A percentile compares a stretch with the other conserved stretches of the same genome.
Evolutionary conservation across 1,139 yeast species (phyloP).

Genomic region (Lodderomyces jiufengensis): DNA sequence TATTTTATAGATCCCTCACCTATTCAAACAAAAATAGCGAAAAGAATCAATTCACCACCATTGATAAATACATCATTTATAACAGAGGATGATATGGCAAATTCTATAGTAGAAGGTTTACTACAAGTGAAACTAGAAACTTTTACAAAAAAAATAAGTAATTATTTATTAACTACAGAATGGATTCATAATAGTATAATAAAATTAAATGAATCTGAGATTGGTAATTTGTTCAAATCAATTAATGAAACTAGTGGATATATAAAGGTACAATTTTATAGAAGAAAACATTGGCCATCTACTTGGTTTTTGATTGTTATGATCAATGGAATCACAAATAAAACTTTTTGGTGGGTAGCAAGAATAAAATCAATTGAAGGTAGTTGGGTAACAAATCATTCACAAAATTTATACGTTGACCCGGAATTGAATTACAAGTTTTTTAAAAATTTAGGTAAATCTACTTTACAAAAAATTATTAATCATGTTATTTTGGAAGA

Average conservation of each 20-base stretch:
- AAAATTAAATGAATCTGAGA: slow-evolving; percentile 39
- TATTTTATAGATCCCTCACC: slow-evolving; percentile 45
- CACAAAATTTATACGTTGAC: slow-evolving; percentile 22
- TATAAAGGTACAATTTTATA: slow-evolving; percentile 45
- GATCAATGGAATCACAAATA: slow-evolving; percentile 42
- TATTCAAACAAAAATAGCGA: slow-evolving; percentile 31
- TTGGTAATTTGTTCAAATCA: slow-evolving; percentile 21
- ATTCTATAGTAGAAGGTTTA: slow-evolving; percentile 35
- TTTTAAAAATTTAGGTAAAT: slow-evolving; percentile 46
- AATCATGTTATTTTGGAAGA: slow-evolving; percentile 65
- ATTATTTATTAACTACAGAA: slow-evolving; percentile 58
- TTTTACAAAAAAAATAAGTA: slow-evolving; percentile 48
- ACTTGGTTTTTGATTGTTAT: slow-evolving; percentile 62
- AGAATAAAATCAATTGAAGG: slow-evolving; percentile 58
- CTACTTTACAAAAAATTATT: slow-evolving; percentile 57
- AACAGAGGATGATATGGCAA: slow-evolving; percentile 31
- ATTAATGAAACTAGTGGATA: slow-evolving; percentile 3
- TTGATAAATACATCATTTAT: slow-evolving; percentile 13
- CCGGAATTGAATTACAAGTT: slow-evolving; percentile 41
- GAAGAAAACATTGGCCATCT: slow-evolving; percentile 68
- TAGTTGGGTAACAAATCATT: slow-evolving; percentile 62
- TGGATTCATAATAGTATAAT: slow-evolving; percentile 64
- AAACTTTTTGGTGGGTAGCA: slow-evolving; percentile 62
- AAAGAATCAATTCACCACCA: slow-evolving; percentile 33
- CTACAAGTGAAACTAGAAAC: slow-evolving; percentile 51